These are phyloP conservation scores for Aspergillus candidus DNA, from an alignment of 2,329 filamentous ascomycete species.

Conservation along the genomic window DNA sequence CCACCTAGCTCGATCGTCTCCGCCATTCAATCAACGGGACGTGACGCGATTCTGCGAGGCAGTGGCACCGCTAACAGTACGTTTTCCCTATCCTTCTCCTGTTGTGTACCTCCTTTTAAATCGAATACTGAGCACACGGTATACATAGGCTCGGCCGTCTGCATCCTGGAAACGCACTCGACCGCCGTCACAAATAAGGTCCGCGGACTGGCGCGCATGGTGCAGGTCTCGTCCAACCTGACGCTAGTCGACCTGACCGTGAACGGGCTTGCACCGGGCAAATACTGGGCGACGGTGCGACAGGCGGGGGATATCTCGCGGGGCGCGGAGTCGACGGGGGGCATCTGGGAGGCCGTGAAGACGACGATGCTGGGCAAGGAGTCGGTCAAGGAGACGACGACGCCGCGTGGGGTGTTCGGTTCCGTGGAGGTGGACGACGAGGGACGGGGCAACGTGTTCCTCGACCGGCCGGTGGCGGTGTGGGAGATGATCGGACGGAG, in stretches of 20 bases:
- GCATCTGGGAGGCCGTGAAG: conserved; percentile 63
- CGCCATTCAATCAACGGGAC: conserved; percentile 81
- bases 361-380: conserved; percentile 34
- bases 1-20: conserved; percentile 83
- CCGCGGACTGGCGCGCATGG: conserved; percentile 83
- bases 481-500: conserved; percentile 96
- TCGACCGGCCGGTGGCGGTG: conserved; percentile 76
- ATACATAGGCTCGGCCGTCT: conserved; percentile 55
- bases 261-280: conserved; percentile 72
- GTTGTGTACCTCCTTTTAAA: background rate
- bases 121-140: background rate
- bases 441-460: conserved; percentile 71
- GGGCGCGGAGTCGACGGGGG: conserved; percentile 75
- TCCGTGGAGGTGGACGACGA: conserved; percentile 67
- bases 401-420: conserved; percentile 61
- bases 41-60: conserved; percentile 89
- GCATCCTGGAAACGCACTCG: conserved; percentile 85
- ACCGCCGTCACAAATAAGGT: conserved; percentile 59
- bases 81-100: conserved; percentile 11
- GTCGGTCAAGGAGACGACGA: conserved; percentile 22
- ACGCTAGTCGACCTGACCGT: conserved; percentile 86
- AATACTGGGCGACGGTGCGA: conserved; percentile 76
- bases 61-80: conserved; percentile 77
- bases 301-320: conserved; percentile 80
- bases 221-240: conserved; percentile 71